Evolutionary conservation across 345 rosid species (phyloP), one percentile per base, ranked within the genome.

Genomic region (Combretum micranthum): DNA sequence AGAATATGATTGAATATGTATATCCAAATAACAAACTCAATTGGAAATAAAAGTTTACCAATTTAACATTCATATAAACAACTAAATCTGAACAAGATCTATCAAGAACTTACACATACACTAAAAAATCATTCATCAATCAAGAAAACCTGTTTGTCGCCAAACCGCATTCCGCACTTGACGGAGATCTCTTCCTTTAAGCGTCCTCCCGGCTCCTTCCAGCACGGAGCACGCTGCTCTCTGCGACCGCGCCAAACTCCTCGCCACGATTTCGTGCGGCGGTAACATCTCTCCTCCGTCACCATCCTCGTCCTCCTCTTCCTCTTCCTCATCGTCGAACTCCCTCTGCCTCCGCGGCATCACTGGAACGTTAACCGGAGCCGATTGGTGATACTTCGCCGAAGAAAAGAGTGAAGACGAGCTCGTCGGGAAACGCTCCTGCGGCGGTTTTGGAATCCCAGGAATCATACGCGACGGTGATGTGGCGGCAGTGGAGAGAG

Each of bases 251-350:
- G 89, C 70, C 61, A 74, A 63, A 26, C 77, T 75, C 77, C 84
- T 71, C 18, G 88, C 92, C 69, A 90, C 90, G 39, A 86, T 81
- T 83, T 84, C 90, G 49, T 90, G 97, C n/a, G 97, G 97, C 23
- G 95, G 90, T 64, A 89, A 74, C 86, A 80, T 79, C 68, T 78
- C 88, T 0, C 74, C 83, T 57, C 60, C 77, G 12, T 61, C 78
- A 20, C 70, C 86, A 21, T 70, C 79, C 2, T 74, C 88, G 10
- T 70, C 84, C 3, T 64, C 82, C 15, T 76, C 42, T 11, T 50
- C 55, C 15, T 22, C 69, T 37, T 66, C 83, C 19, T 70, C 75
- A 12, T 80, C 72, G 22, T 75, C 86, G 20, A 79, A 81, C 10
- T 81, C 76, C 20, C 65, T 64, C 45, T 58, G 60, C 42, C 72